These are phyloP conservation scores for Diddensiella caesifluorescens DNA, from an alignment of 805 yeast genomes.

Conservation along the genomic window DNA sequence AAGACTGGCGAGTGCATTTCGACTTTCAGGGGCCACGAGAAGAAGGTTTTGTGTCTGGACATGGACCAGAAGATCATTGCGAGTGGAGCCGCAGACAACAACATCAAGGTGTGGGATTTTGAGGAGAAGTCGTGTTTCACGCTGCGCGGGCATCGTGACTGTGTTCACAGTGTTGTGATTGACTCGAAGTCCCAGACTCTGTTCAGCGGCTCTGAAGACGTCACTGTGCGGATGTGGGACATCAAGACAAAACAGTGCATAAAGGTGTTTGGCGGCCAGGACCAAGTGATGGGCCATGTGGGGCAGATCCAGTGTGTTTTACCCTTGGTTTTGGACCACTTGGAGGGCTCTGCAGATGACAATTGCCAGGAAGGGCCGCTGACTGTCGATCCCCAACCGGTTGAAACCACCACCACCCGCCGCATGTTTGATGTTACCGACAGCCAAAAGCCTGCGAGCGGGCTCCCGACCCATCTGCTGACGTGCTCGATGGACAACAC, in stretches of 20 bases:
- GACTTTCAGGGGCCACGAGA: slow-evolving; percentile 89
- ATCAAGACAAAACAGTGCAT: slow-evolving; percentile 72
- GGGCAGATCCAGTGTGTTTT: slow-evolving; percentile 93
- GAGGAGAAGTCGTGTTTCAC: slow-evolving; percentile 90
- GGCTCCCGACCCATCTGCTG: slow-evolving; percentile 66
- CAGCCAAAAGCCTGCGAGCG: neutral
- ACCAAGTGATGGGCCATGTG: slow-evolving; percentile 61
- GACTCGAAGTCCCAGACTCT: slow-evolving; percentile 74
- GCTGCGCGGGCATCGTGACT: slow-evolving; percentile 84
- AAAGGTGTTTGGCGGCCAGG: slow-evolving; percentile 65
- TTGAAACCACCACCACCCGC: slow-evolving; percentile 1
- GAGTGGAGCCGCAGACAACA: slow-evolving; percentile 87
- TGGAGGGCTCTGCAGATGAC: slow-evolving; percentile 36
- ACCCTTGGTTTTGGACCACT: slow-evolving; percentile 70
- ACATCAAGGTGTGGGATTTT: slow-evolving; percentile 95
- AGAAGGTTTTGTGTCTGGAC: slow-evolving; percentile 79
- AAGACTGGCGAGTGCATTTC: slow-evolving; percentile 91
- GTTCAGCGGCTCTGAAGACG: slow-evolving; percentile 86
- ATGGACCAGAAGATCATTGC: slow-evolving; percentile 77
- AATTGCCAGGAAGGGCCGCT: neutral
- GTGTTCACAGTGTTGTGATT: slow-evolving; percentile 86
- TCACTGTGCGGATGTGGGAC: slow-evolving; percentile 94
- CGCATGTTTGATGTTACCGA: neutral
- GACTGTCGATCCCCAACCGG: slow-evolving; percentile 1
- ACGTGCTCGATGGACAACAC: slow-evolving; percentile 91